phyloP scores from a whole-genome alignment of 805 yeast genomes.

The Ogataea glucozyma region DNA sequence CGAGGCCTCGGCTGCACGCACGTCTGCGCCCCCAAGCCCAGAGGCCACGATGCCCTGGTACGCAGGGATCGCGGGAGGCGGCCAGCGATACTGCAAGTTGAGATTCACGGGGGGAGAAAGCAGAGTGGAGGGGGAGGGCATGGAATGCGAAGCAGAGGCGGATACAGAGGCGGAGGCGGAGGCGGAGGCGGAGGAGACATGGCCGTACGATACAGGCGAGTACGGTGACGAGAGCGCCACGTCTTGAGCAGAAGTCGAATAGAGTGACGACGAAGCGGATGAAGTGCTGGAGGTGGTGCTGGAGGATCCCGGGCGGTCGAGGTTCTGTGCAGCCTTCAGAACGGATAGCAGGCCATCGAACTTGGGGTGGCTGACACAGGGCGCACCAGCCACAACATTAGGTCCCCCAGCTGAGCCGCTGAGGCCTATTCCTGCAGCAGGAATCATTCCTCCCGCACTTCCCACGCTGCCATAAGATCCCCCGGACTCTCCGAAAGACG shows the following conservation, averaged over 20 bases:
- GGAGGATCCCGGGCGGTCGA: slow-evolving; percentile 17
- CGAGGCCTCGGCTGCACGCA: not conserved
- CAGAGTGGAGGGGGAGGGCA: slow-evolving; percentile 3
- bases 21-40: not conserved
- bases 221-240: slow-evolving; percentile 7
- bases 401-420: too few relatives aligned
- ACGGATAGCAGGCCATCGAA: slow-evolving; percentile 29
- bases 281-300: slow-evolving; percentile 4
- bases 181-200: slow-evolving; percentile 11
- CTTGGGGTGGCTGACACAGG: slow-evolving; percentile 11
- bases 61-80: slow-evolving; percentile 2
- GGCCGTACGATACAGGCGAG: slow-evolving; percentile 10
- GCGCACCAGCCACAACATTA: too few relatives aligned
- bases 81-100: not conserved
- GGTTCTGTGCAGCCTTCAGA: slow-evolving; percentile 28
- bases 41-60: too few relatives aligned
- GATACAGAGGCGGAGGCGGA: slow-evolving; percentile 12
- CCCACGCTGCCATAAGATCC: too few relatives aligned
- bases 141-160: not conserved
- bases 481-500: not conserved
- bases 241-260: slow-evolving; percentile 7
- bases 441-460: too few relatives aligned
- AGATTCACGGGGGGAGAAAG: not conserved
- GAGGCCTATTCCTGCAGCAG: too few relatives aligned
- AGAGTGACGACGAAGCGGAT: slow-evolving; percentile 11